phyloP scores from a whole-genome alignment of 208 protist genomes.

The Acanthamoeba royreba region DNA sequence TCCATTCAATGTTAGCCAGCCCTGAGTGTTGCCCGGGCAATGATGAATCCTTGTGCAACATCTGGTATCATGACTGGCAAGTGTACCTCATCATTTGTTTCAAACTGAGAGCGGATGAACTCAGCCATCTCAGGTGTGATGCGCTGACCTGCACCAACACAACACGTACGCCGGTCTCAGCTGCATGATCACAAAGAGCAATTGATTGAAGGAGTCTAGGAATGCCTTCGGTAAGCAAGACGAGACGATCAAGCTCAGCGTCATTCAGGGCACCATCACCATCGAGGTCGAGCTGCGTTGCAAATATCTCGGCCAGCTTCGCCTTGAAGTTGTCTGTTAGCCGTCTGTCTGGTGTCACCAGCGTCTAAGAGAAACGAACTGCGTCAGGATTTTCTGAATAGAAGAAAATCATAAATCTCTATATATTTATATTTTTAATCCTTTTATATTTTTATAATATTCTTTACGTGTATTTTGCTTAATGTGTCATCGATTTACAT shows the following conservation, averaged over 20 bases:
- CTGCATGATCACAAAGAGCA: background rate
- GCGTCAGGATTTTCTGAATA: background rate
- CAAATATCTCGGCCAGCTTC: background rate
- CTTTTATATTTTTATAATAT: background rate
- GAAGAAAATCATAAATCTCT: background rate
- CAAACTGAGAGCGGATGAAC: background rate
- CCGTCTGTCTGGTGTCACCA: background rate
- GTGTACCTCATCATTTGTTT: background rate
- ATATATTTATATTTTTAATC: background rate
- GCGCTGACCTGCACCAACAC: background rate
- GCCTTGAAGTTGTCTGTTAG: background rate
- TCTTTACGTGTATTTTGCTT: no score
- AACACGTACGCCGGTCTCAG: background rate
- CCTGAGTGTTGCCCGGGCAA: background rate
- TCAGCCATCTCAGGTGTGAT: background rate
- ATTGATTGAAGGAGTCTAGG: background rate
- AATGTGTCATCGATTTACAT: no score
- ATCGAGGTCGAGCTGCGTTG: background rate
- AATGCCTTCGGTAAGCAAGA: background rate
- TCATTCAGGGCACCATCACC: constrained; percentile 9
- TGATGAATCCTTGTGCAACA: background rate
- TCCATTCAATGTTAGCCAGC: background rate
- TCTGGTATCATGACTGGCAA: background rate
- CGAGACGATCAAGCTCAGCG: background rate
- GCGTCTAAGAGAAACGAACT: background rate